These are phyloP conservation scores for Claviceps spartinae DNA, from an alignment of 2,329 filamentous ascomycete genomes.

Conservation along the genomic window DNA sequence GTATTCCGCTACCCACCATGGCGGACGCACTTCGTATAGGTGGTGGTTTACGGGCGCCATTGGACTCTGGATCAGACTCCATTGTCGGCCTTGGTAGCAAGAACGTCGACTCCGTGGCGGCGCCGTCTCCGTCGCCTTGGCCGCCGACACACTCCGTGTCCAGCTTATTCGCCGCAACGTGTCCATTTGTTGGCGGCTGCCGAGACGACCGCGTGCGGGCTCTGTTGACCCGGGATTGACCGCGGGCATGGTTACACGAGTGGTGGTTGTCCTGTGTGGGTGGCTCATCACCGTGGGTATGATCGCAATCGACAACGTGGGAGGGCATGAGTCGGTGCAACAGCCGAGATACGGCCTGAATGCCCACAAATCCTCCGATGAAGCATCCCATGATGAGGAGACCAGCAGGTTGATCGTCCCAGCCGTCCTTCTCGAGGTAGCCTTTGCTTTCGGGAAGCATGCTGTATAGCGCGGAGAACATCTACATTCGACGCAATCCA, in stretches of 20 bases:
- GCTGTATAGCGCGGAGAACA: slow-evolving; percentile 83
- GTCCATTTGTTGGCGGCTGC: slow-evolving; percentile 12
- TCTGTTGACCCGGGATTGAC: slow-evolving; percentile 18
- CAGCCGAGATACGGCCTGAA: slow-evolving; percentile 58
- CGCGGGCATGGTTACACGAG: slow-evolving; percentile 13
- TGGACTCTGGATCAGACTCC: slow-evolving; percentile 12
- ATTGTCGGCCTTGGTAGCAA: slow-evolving; percentile 13
- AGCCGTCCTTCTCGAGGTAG: slow-evolving; percentile 59
- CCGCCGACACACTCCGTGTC: slow-evolving; percentile 3
- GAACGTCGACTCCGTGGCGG: slow-evolving; percentile 33
- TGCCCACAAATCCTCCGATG: slow-evolving; percentile 57
- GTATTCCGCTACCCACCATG: slow-evolving; percentile 16
- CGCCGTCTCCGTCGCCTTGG: slow-evolving; percentile 4
- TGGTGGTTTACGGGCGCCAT: slow-evolving; percentile 12
- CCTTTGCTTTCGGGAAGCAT: slow-evolving; percentile 80
- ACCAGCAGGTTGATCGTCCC: slow-evolving; percentile 52
- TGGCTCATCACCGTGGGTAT: slow-evolving; percentile 48
- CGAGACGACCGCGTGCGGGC: slow-evolving; percentile 18
- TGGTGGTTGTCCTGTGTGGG: slow-evolving; percentile 13
- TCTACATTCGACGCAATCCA: slow-evolving; percentile 31
- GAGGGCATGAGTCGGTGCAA: slow-evolving; percentile 64
- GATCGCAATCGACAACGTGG: slow-evolving; percentile 69
- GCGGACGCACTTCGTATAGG: slow-evolving; percentile 17
- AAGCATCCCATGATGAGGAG: slow-evolving; percentile 59
- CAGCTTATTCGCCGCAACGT: background rate